Evolutionary conservation across 805 yeast genomes (phyloP), one percentile per base, ranked within the genome.

Genomic region (Torulaspora gathmanii): DNA sequence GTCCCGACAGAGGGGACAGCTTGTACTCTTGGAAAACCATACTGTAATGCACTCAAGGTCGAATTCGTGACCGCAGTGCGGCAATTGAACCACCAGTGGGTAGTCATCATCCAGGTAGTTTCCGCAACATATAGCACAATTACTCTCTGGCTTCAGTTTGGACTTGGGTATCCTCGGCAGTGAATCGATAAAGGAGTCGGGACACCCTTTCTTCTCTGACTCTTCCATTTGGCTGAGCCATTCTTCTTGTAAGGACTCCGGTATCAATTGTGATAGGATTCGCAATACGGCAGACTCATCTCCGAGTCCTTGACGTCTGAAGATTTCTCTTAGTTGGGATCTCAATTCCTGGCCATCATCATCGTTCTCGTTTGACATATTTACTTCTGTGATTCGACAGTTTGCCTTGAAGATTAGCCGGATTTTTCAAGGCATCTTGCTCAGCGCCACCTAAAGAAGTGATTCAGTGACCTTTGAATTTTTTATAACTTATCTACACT

Each of bases 41-140:
- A 95, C 93, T 0, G 84, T 83, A 30, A 91, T 80, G 62, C 97
- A 90, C 54, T 91, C 97, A 52, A 89, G 70, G 61, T 90, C 98
- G 64, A 86, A 90, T 33, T 74, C 74, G 63, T 90, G 98, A 31
- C 73, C 71, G 64, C 98, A 90, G 3, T 82, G 83, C 5, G 83
- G 82, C 20, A 90, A 70, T 53, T 75, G 70, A 13, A 88, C 96
- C 10, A 90, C 80, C 38, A 90, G 68, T 2, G 96, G 96, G 56
- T 83, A 82, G 37, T 79, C 70, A 59, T 88, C 95, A 27, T 80
- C 83, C 3, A 75, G 68, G 56, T 79, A 90, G 46, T 75, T 77
- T 51, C 76, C 77, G 16, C 93, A 84, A 56, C 98, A 90, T 31
- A 90, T 90, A 1, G 96, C 83, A 63, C 97, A 90, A 13, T 80